phyloP scores from a whole-genome alignment of 805 yeast species.

The Saccharomycopsis sp. region DNA sequence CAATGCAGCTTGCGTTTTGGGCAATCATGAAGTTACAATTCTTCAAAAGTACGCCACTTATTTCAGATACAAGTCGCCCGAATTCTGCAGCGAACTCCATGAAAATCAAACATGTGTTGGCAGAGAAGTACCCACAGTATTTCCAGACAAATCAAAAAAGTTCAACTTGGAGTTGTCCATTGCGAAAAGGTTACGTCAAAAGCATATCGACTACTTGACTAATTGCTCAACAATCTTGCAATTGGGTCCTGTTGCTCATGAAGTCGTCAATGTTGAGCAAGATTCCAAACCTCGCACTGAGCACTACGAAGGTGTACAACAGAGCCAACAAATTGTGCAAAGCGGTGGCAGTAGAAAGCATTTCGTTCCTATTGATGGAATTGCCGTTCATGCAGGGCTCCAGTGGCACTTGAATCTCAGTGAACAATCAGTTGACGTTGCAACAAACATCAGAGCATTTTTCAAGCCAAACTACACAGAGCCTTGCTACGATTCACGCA shows the following conservation, averaged over 20 bases:
- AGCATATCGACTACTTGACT: conserved; percentile 52
- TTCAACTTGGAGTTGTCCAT: conserved; percentile 17
- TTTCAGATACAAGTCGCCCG: conserved; percentile 39
- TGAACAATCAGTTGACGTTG: conserved; percentile 50
- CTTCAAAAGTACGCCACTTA: conserved; percentile 53
- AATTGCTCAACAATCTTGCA: conserved; percentile 54
- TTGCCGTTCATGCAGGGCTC: conserved; percentile 81
- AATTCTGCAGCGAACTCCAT: conserved; percentile 28
- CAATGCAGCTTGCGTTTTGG: conserved; percentile 65
- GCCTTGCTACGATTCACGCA: conserved; percentile 22
- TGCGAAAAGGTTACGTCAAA: conserved; percentile 35
- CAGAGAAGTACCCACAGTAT: neutral
- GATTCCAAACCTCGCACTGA: neutral
- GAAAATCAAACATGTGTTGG: conserved; percentile 22
- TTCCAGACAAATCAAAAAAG: conserved; percentile 12
- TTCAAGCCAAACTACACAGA: conserved; percentile 53
- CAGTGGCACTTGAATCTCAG: conserved; percentile 45
- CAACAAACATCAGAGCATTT: conserved; percentile 61
- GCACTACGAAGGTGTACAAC: too few relatives aligned
- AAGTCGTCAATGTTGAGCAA: conserved; percentile 19
- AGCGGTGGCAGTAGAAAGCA: conserved; percentile 23
- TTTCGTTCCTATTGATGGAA: conserved; percentile 26
- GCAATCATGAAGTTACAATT: conserved; percentile 79
- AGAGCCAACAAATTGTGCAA: neutral
- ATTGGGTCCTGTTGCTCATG: conserved; percentile 42